These are phyloP conservation scores for Magnusiomyces fungicola DNA, from an alignment of 1,139 yeast species.

Conservation along the genomic window DNA sequence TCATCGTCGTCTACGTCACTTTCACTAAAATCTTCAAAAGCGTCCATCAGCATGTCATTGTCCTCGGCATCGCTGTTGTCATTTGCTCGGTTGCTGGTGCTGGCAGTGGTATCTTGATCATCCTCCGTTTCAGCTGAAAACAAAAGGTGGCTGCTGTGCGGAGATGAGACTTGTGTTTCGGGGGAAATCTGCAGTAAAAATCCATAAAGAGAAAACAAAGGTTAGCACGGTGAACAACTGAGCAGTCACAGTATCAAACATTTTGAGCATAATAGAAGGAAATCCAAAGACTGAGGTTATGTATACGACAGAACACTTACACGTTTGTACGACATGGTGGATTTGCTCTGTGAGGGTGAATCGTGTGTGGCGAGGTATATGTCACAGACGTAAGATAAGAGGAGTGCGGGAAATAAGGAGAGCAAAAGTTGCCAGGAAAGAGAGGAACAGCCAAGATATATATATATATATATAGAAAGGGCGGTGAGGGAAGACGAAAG, in stretches of 20 bases:
- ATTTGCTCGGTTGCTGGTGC: background rate
- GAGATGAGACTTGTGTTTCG: background rate
- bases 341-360: background rate
- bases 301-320: background rate
- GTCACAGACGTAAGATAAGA: background rate
- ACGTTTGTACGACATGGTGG: background rate
- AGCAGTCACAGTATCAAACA: background rate
- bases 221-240: background rate
- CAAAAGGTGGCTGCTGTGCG: background rate
- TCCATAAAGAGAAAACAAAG: too few relatives aligned
- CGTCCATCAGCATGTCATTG: conserved; percentile 21
- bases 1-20: conserved; percentile 18
- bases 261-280: too few relatives aligned
- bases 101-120: too few relatives aligned
- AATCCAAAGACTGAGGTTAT: background rate
- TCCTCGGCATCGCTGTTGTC: conserved; percentile 5
- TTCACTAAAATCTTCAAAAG: conserved; percentile 20
- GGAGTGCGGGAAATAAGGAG: background rate
- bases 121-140: too few relatives aligned
- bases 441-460: background rate
- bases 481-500: background rate
- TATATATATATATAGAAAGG: too few relatives aligned
- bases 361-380: background rate
- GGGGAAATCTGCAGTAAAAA: background rate
- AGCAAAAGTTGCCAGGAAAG: background rate